Base-by-base conservation (phyloP, 148 eudicot species). In the Silene conica region DNA sequence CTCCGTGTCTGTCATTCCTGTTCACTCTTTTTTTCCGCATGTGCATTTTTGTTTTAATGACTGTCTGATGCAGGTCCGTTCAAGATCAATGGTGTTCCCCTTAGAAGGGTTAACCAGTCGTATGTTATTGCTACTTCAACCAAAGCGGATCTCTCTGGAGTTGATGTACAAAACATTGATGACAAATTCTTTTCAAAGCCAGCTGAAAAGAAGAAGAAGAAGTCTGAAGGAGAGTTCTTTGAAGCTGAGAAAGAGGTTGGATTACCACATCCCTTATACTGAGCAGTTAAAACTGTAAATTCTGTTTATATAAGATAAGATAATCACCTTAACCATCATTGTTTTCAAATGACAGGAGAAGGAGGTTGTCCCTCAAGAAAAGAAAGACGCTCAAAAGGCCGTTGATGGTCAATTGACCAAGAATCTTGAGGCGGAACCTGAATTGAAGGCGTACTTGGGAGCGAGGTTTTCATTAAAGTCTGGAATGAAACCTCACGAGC, bases 401-500 rank as follows among this genome's bases (percentile, higher is more conserved):
- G 83, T 87, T 1, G 89, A 86, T 75, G 84, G 73, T 10, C 52
- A 79, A 6, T 77, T 87, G 72, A 64, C 83, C 0, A 86, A 87
- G 48, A 67, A 83, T 4, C 67, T 87, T 45, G 88, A 89, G 55
- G 77, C 81, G 0, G 81, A 85, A 38, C 83, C 84, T 4, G 91
- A 86, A 1, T 65, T 89, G 88, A 87, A 89, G 76, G 50, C 87
- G 5, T 84, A 86, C 72, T 73, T 89, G 31, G 83, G 75, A 38
- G 89, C 89, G 1, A 76, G 85, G 43, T 86, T 85, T 66, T 84
- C 91, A 2, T 78, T 90, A 22, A 85, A 78, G 80, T 76, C 86
- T 21, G 90, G 92, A 64, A 79, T 85, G 88, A 89, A 89, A 38
- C 92, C 92, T 9, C 90, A 87, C 57, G 90, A 89, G 80, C 86